These are phyloP conservation scores for Luzula sylvatica DNA, from an alignment of 176 grass and related monocot genomes.

Conservation along the genomic window DNA sequence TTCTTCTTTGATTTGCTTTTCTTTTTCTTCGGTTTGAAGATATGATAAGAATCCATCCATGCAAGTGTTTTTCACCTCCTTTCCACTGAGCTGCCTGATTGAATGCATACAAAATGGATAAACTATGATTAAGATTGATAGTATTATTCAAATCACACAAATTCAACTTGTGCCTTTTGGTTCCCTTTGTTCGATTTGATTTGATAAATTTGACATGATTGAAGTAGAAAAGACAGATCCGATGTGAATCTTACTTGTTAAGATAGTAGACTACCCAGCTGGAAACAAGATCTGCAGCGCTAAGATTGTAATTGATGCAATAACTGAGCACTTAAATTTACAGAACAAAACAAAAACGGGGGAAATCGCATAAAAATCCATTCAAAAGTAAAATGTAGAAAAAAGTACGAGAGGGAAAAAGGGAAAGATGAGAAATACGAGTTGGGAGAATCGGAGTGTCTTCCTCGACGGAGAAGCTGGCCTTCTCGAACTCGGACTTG, in stretches of 20 bases:
- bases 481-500: conserved; percentile 57
- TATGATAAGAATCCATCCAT: conserved; percentile 79
- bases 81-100: conserved; percentile 67
- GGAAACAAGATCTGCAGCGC: conserved; percentile 58
- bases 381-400: neutral
- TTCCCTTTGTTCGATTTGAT: no score
- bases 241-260: conserved; percentile 42
- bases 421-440: conserved; percentile 24
- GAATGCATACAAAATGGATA: conserved; percentile 13
- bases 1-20: conserved; percentile 69
- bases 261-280: conserved; percentile 93
- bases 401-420: neutral
- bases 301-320: conserved; percentile 96
- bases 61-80: conserved; percentile 50
- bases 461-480: conserved; percentile 55
- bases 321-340: conserved; percentile 59
- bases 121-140: no score
- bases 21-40: conserved; percentile 76
- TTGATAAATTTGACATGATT: neutral
- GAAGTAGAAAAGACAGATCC: neutral
- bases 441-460: conserved; percentile 56
- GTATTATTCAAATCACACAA: neutral
- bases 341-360: neutral
- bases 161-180: neutral
- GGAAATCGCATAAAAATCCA: conserved; percentile 1